Evolutionary conservation across 352 stramenopile genomes (phyloP), one percentile per base, ranked within the genome.

Genomic region (Phytopythium oedochilum): DNA sequence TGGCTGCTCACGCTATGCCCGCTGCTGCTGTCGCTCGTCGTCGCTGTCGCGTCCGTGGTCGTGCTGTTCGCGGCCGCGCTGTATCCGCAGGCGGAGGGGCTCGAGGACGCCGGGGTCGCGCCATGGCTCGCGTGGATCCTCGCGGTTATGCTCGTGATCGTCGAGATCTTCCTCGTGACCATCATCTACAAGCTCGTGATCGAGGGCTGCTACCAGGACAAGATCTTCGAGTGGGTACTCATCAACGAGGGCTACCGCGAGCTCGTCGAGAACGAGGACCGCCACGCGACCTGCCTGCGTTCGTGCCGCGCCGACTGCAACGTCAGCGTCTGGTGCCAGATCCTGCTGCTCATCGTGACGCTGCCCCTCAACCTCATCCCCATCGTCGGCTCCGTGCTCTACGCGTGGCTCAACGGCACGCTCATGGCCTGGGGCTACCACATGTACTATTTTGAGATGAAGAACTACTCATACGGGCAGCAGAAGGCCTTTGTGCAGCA

Each of bases 371-470:
- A 85, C 52, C 64, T 85, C 15, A 75, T 87, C 31, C 76, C 76
- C 1, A 48, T 85, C 14, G 39, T 83, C 26, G 73, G 76, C 39
- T 79, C 74, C 26, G 29, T 74, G 18, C 57, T 64, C 39, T 87
- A 83, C 54, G 63, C 75, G 34, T 83, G 63, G 64, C 59, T 85
- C 52, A 83, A 85, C 59, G 69, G 73, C 38, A 54, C 66, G 31
- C 58, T 84, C 47, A 61, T 81, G 54, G 73, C 64, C 29, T 85
- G 73, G 73, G 74, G 83, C 46, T 75, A 79, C 52, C 74, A 84
- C 54, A 66, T 82, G 55, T 81, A 76, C 65, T 87, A 83, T 54
- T 84, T 87, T 57, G 73, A 83, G 57, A 68, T 83, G 53, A 79
- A 75, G 42, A 70, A 70, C 31, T 71, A 66, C 48, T 54, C 32